phyloP scores from a whole-genome alignment of 2,329 filamentous ascomycete genomes.

The Monilinia polystroma region DNA sequence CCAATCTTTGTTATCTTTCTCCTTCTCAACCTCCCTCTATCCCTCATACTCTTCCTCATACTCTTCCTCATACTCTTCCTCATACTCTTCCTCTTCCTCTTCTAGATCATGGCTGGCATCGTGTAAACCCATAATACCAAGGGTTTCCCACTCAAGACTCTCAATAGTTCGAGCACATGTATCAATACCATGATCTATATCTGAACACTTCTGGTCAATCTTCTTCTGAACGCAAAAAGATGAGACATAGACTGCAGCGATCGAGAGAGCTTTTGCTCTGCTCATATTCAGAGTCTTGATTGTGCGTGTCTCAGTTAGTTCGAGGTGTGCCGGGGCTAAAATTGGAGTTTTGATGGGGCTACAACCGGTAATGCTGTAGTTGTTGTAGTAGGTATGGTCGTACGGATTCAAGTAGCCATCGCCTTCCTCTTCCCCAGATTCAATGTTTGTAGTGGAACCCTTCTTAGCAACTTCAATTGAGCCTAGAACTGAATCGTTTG shows the following conservation, averaged over 20 bases:
- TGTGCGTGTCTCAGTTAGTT: too few species aligned
- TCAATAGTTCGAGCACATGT: not conserved
- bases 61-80: not conserved
- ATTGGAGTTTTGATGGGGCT: too few species aligned
- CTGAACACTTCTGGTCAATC: not conserved
- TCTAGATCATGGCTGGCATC: not conserved
- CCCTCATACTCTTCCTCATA: not conserved
- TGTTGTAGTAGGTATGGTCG: not conserved
- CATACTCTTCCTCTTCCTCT: not conserved
- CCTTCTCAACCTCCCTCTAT: not conserved
- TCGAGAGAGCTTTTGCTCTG: not conserved
- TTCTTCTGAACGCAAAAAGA: not conserved
- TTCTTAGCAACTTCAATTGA: not conserved
- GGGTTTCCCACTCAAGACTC: not conserved
- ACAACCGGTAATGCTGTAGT: not conserved
- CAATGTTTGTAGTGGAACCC: not conserved
- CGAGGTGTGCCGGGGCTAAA: rapidly evolving
- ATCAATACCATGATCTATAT: not conserved
- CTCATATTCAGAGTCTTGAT: not conserved
- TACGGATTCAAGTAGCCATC: not conserved
- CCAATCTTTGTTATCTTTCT: too few species aligned
- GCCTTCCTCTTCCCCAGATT: not conserved
- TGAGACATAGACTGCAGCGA: not conserved
- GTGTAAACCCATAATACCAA: not conserved
- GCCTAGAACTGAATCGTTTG: too few species aligned